Evolutionary conservation across 108 stramenopile species (phyloP).

Genomic region (Cylindrotheca closterium): DNA sequence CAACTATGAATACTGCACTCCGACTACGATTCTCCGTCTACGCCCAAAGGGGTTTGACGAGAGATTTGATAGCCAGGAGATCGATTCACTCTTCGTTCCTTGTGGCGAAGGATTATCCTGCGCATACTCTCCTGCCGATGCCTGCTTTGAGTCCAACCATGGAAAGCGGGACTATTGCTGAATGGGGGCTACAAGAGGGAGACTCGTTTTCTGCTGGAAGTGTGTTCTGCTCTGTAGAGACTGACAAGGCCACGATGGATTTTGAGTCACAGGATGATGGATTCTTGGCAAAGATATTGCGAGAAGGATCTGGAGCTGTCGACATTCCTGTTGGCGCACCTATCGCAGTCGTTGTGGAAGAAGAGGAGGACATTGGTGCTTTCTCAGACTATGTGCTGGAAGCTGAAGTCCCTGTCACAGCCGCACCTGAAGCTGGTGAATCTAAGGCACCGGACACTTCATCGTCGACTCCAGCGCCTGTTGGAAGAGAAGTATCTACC

Average conservation of each 20-base stretch:
- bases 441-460: constrained; percentile 35
- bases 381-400: constrained; percentile 86
- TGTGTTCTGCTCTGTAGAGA: constrained; percentile 93
- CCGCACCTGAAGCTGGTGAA: constrained; percentile 12
- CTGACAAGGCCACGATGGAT: constrained; percentile 98
- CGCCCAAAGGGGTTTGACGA: neutral
- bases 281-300: constrained; percentile 92
- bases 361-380: constrained; percentile 78
- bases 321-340: constrained; percentile 91
- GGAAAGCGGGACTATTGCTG: constrained; percentile 87
- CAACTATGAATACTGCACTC: neutral
- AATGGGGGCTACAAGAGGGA: constrained; percentile 86
- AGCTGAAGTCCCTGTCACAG: constrained; percentile 19
- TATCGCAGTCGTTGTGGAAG: constrained; percentile 91
- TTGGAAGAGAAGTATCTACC: constrained; percentile 19
- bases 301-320: constrained; percentile 56
- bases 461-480: constrained; percentile 15
- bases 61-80: neutral
- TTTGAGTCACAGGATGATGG: constrained; percentile 98
- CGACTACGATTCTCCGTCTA: neutral
- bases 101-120: constrained; percentile 42
- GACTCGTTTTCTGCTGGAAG: constrained; percentile 87
- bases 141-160: constrained; percentile 98
- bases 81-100: constrained; percentile 3
- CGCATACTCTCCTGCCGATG: constrained; percentile 68